phyloP scores from a whole-genome alignment of 345 rosid genomes.

The Excoecaria agallocha region DNA sequence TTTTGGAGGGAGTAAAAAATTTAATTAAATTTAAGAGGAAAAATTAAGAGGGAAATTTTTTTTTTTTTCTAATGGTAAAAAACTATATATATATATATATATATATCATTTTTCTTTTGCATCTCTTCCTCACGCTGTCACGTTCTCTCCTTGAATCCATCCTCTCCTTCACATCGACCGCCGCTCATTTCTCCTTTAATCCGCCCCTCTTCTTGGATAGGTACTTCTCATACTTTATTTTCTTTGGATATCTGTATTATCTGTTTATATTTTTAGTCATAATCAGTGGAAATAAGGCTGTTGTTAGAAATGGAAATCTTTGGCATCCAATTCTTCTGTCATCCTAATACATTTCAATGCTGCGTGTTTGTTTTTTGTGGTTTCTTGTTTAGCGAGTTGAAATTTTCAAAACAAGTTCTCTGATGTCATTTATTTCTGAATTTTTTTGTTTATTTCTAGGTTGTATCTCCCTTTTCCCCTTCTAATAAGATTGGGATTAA shows the following conservation, averaged over 20 bases:
- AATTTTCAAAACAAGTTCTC: background rate
- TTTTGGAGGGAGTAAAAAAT: too few species aligned
- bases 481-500: slow-evolving; percentile 96
- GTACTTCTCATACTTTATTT: background rate
- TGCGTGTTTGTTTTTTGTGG: background rate
- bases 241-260: background rate
- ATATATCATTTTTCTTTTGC: too few species aligned
- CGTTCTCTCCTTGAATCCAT: too few species aligned
- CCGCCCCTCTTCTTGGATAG: background rate
- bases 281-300: background rate
- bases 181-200: too few species aligned
- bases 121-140: too few species aligned
- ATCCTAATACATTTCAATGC: background rate
- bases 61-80: too few species aligned
- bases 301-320: background rate
- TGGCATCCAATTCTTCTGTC: background rate
- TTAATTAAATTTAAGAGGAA: too few species aligned
- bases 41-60: too few species aligned
- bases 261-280: background rate
- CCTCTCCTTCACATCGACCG: too few species aligned
- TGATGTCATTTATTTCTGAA: background rate
- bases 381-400: background rate
- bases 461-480: slow-evolving; percentile 87
- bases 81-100: too few species aligned
- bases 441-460: slow-evolving; percentile 38